Conservation (phyloP, 345 rosid genomes). For the Mallotus nudiflorus region DNA sequence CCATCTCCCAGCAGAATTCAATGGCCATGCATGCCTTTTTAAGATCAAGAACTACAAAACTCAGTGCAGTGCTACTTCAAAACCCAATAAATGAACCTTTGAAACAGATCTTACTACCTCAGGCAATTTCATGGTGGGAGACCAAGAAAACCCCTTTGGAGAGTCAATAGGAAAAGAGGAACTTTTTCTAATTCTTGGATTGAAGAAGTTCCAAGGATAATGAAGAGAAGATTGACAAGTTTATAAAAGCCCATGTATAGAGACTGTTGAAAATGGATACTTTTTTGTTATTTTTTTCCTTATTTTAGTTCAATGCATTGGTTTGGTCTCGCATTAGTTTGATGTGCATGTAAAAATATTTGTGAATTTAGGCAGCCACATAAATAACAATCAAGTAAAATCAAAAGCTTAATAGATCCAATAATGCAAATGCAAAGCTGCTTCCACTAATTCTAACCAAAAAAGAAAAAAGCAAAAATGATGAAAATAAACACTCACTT, state of each 20-base stretch:
- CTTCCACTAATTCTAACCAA: no score
- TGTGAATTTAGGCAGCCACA: not conserved
- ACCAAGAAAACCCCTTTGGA: conserved; percentile 94
- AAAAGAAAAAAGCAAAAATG: no score
- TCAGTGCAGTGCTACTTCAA: conserved; percentile 38
- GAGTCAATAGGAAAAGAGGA: conserved; percentile 93
- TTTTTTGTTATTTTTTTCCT: not conserved
- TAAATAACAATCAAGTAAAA: no score
- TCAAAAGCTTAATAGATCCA: no score
- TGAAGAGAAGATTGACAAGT: conserved; percentile 65
- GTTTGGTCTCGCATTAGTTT: no score
- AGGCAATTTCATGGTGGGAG: conserved; percentile 81
- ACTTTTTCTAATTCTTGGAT: conserved; percentile 64
- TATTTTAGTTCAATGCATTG: no score
- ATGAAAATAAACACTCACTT: conserved; percentile 40
- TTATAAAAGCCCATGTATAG: conserved; percentile 64
- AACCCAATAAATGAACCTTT: conserved; percentile 18
- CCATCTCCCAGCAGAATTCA: not conserved
- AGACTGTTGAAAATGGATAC: conserved; percentile 77
- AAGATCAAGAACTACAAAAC: conserved; percentile 42
- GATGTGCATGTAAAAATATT: no score
- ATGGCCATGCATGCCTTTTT: conserved; percentile 56
- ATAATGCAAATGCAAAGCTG: no score
- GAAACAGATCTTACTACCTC: conserved; percentile 19
- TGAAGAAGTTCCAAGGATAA: conserved; percentile 80